phyloP scores from a whole-genome alignment of 1,284 basidiomycete genomes.

The Naganishia albida region DNA sequence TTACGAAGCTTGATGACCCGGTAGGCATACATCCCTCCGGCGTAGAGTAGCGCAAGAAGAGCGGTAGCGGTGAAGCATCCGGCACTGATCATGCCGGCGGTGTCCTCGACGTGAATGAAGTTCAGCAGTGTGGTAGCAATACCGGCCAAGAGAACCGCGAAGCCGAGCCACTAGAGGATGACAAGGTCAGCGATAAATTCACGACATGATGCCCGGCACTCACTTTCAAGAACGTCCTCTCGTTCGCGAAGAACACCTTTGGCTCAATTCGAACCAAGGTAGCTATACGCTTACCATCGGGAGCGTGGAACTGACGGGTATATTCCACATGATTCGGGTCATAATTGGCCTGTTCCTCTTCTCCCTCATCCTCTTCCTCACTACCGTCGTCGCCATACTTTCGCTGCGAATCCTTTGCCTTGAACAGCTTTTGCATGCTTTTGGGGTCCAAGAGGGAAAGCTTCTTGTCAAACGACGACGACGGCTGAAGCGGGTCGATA shows the following conservation, averaged over 20 bases:
- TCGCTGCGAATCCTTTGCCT: constrained; percentile 58
- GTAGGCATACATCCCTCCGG: constrained; percentile 82
- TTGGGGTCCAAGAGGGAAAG: constrained; percentile 47
- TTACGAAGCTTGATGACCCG: constrained; percentile 74
- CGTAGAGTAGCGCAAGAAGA: constrained; percentile 85
- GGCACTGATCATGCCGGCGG: constrained; percentile 77
- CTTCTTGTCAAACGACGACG: constrained; percentile 74
- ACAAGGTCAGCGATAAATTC: neutral
- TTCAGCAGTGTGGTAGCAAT: constrained; percentile 90
- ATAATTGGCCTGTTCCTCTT: constrained; percentile 40
- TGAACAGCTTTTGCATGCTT: constrained; percentile 58
- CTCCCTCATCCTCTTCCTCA: constrained; percentile 56
- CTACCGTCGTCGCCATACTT: constrained; percentile 38
- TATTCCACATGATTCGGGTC: constrained; percentile 54
- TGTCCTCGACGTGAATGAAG: constrained; percentile 75
- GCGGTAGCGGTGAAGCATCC: constrained; percentile 85
- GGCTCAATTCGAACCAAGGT: constrained; percentile 94
- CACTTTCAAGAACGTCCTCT: constrained; percentile 62
- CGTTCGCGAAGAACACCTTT: constrained; percentile 96
- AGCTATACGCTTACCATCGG: constrained; percentile 83
- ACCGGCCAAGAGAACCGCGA: constrained; percentile 81
- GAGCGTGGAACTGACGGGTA: constrained; percentile 76
- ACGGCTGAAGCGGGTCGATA: constrained; percentile 81
- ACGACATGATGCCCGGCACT: constrained; percentile 9
- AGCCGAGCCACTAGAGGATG: constrained; percentile 79